Evolutionary conservation across 169 alveolate species (phyloP).

Genomic region (Sarcocystis neurona): DNA sequence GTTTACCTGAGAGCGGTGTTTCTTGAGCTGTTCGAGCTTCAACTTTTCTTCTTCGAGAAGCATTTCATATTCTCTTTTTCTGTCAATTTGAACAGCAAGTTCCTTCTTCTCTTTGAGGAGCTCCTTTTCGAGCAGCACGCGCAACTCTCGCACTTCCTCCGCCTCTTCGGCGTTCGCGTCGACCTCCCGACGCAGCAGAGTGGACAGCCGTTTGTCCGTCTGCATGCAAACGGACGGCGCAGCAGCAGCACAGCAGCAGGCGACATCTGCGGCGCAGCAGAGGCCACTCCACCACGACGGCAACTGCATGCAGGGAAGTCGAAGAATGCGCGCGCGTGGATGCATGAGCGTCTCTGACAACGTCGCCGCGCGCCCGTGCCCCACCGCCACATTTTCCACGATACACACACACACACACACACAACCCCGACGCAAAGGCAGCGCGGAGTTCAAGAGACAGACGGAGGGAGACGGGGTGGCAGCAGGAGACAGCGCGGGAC

Average conservation of each 20-base stretch:
- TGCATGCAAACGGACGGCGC: neutral
- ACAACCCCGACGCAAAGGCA: too few species aligned
- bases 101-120: conserved; percentile 23
- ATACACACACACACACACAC: too few species aligned
- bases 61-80: neutral
- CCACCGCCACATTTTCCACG: too few species aligned
- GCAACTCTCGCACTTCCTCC: conserved; percentile 15
- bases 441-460: too few species aligned
- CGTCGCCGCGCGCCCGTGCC: too few species aligned
- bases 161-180: conserved; percentile 18
- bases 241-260: neutral
- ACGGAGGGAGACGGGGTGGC: too few species aligned
- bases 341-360: too few species aligned
- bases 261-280: neutral
- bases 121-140: neutral
- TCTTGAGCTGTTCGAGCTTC: conserved; percentile 12
- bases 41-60: conserved; percentile 9
- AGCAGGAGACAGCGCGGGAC: too few species aligned
- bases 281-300: too few species aligned
- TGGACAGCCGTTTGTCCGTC: conserved; percentile 16
- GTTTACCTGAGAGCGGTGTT: neutral
- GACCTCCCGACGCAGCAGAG: neutral
- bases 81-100: neutral
- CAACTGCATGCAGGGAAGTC: too few species aligned
- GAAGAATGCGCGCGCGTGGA: too few species aligned